Base-by-base conservation (phyloP, 2,329 filamentous ascomycete genomes). In the Trichocomaceae sp. region DNA sequence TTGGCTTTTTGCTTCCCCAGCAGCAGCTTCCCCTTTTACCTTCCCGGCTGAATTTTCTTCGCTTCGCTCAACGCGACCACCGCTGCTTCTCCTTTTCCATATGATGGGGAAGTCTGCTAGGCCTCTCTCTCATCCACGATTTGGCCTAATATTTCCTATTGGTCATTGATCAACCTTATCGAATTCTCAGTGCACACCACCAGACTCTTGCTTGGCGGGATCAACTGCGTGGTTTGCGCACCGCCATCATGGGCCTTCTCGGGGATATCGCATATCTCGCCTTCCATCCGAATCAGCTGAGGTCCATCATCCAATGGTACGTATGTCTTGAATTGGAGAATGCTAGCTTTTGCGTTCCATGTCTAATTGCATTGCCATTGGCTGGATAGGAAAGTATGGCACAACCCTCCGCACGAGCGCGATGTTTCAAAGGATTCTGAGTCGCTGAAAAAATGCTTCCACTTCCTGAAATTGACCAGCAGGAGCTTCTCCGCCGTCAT, bases 401-500 rank as follows among this genome's bases (percentile, higher is more conserved):
- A 97, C 76, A 90, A 95, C 60, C 87, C 93, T 12, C 90, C 96
- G 19, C 90, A 97, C 77, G 82, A 80, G 68, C 88, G 92, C 68
- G 82, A 96, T 66, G 79, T 83, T 60, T 77, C 79, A 58, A 88
- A 88, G 62, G 93, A 97, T 73, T 79, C 84, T 26, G 76, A 79
- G 52, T 86, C 86, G 15, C 80, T 95, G 58, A 82, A 83, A 71
- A 79, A 84, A 78, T 97, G 93, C 78, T 97, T 95, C 77, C 77
- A 87, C 60, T 89, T 87, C 71, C 83, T 99, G 61, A 80, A 92
- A 64, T 62, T 87, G 77, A 99, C 93, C 51, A 96, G 91, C 69
- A 88, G 93, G 57, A 96, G 90, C 71, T 99, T 99, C 72, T 80
- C 86, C 51, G 81, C 90, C 47, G 93, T 99, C 68, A 99, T 99